Base-by-base conservation (phyloP, 495 filamentous ascomycete genomes). In the Hapsidospora chrysogenum region DNA sequence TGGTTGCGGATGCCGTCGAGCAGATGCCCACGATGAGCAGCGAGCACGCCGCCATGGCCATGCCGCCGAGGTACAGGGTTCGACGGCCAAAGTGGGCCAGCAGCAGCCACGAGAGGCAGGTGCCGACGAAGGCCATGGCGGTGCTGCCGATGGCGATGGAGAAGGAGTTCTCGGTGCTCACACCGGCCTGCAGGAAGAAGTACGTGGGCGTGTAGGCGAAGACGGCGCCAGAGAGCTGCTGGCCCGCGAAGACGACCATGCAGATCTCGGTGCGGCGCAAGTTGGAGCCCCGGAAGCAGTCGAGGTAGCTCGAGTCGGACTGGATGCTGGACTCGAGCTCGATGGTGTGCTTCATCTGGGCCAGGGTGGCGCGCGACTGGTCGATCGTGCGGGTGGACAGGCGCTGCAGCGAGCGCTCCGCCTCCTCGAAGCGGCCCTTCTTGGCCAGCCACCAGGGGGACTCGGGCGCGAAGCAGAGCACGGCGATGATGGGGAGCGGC, bases 401-500 rank as follows among this genome's bases (percentile, higher is more conserved):
- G 9, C 76, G 68, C 14, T 55, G 44, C n/a, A 81, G 56, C 4
- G 69, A 54, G n/a, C 25, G 28, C 25, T 46, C 50, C 3, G 53
- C 53, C 14, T 61, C 52, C 39, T 74, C 73, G 16, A 61, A 52
- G n/a, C 60, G 57, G 4, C 66, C 71, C 17, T 63, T 64, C 3
- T 76, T 70, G 25, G 81, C 70, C 16, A 79, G 60, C 72, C 70
- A 80, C 76, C 77, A 82, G 0, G 78, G 78, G 2, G 66, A 73
- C 47, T 84, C 78, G 4, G 78, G 78, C 0, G 73, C 71, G 11
- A 78, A 55, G 29, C 58, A 56, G 15, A 67, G 63, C 9, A 64
- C 71, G 39, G 77, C 64, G 44, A 77, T 60, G 14, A 72, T 40
- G 0, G 62, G 52, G 15, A 62, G 43, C 0, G 65, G 65, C 68